A percentile compares a stretch with the other conserved stretches of the same genome.
phyloP scores from a whole-genome alignment of 1,284 basidiomycete genomes.

The Ganoderma meredithae region DNA sequence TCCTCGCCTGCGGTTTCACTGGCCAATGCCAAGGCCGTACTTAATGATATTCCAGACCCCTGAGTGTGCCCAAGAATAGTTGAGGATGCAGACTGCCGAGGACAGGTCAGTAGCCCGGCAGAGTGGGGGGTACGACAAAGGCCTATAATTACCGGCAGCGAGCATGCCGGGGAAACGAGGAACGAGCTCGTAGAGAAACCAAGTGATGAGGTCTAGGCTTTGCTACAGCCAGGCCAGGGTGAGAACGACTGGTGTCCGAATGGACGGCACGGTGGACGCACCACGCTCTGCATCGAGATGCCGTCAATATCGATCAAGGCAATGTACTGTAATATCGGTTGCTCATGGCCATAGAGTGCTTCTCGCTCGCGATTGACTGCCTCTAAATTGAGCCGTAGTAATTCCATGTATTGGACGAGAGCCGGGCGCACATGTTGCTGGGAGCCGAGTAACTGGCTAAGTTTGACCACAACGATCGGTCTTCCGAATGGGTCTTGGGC shows the following conservation, averaged over 20 bases:
- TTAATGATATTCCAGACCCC: conserved; percentile 81
- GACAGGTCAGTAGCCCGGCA: conserved; percentile 7
- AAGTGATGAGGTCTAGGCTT: conserved; percentile 68
- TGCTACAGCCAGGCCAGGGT: conserved; percentile 38
- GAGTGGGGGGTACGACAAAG: conserved; percentile 37
- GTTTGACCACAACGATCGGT: conserved; percentile 61
- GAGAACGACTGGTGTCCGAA: not conserved
- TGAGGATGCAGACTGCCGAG: conserved; percentile 72
- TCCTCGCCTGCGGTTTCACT: conserved; percentile 6
- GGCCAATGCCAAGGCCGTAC: conserved; percentile 45
- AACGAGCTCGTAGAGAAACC: conserved; percentile 69
- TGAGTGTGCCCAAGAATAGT: conserved; percentile 85
- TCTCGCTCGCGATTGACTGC: conserved; percentile 44
- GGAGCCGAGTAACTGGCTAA: conserved; percentile 46
- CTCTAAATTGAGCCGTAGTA: conserved; percentile 60
- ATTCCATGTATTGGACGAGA: conserved; percentile 60
- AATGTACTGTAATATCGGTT: conserved; percentile 68
- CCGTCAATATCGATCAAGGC: conserved; percentile 72
- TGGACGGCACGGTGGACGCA: conserved; percentile 45
- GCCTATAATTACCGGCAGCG: conserved; percentile 60
- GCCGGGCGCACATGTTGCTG: conserved; percentile 48
- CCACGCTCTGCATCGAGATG: conserved; percentile 64
- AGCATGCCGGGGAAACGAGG: conserved; percentile 83
- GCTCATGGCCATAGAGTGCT: conserved; percentile 31
- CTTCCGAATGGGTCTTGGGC: conserved; percentile 66